phyloP scores from a whole-genome alignment of 345 rosid genomes.

The Gossypium arboreum region DNA sequence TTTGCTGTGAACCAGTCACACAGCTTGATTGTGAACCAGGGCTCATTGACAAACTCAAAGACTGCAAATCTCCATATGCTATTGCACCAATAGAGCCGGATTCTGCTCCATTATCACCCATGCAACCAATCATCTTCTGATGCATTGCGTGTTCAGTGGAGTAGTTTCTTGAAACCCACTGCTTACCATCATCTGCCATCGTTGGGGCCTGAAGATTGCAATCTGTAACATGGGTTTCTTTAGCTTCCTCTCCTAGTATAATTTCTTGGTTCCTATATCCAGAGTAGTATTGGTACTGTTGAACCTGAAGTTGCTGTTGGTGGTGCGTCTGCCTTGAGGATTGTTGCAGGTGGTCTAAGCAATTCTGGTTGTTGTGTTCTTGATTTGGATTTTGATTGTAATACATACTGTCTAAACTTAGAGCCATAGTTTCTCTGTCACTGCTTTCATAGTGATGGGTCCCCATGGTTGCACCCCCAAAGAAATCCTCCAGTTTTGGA shows the following conservation, averaged over 20 bases:
- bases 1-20: constrained; percentile 61
- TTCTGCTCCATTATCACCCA: constrained; percentile 32
- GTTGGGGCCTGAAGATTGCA: constrained; percentile 38
- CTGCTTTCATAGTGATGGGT: constrained; percentile 62
- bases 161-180: constrained; percentile 42
- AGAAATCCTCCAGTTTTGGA: constrained; percentile 89
- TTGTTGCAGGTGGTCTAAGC: constrained; percentile 29
- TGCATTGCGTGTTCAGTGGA: constrained; percentile 44
- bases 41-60: constrained; percentile 94
- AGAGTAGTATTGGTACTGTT: constrained; percentile 32
- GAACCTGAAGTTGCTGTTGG: constrained; percentile 31
- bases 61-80: constrained; percentile 70
- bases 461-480: constrained; percentile 64
- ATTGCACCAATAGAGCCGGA: constrained; percentile 46
- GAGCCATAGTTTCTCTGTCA: constrained; percentile 69
- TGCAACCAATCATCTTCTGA: constrained; percentile 39
- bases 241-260: constrained; percentile 28
- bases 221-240: constrained; percentile 30
- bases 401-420: constrained; percentile 66
- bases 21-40: constrained; percentile 92
- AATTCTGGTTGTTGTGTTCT: constrained; percentile 35
- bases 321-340: constrained; percentile 25
- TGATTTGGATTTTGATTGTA: constrained; percentile 39
- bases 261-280: constrained; percentile 41
- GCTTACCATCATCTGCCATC: constrained; percentile 37